Conservation (phyloP, 805 yeast species). For the Candida corydali region DNA sequence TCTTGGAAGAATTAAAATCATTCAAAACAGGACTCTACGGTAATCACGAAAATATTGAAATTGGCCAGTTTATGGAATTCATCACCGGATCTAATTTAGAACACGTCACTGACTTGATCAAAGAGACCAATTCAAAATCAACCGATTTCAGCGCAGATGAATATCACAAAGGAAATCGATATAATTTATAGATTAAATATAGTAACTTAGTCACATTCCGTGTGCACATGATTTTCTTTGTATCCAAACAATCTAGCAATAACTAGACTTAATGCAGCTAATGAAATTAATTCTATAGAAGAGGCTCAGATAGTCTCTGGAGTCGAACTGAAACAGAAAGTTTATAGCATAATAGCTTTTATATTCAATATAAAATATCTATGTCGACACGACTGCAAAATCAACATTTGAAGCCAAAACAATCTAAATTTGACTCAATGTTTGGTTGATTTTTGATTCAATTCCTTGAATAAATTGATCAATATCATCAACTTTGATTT, state of each 20-base stretch:
- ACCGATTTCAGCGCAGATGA: conserved; percentile 1
- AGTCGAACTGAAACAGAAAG: too few relatives aligned
- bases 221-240: too few relatives aligned
- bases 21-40: conserved; percentile 54
- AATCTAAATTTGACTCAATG: background rate
- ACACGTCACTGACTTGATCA: conserved; percentile 46
- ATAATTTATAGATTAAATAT: too few relatives aligned
- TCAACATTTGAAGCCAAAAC: too few relatives aligned
- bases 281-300: too few relatives aligned
- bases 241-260: too few relatives aligned
- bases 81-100: conserved; percentile 46
- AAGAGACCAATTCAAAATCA: conserved; percentile 38
- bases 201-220: too few relatives aligned
- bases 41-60: conserved; percentile 81
- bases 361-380: too few relatives aligned
- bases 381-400: too few relatives aligned
- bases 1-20: conserved; percentile 33
- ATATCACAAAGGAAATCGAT: conserved; percentile 7
- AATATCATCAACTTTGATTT: background rate
- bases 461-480: conserved; percentile 1
- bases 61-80: conserved; percentile 68
- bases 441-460: conserved; percentile 1
- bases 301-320: too few relatives aligned
- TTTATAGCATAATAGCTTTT: too few relatives aligned
- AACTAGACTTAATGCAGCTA: too few relatives aligned